A percentile compares a stretch with the other conserved stretches of the same genome.
Evolutionary conservation across 1,139 yeast species (phyloP).

Genomic region (Candida tunisiensis): DNA sequence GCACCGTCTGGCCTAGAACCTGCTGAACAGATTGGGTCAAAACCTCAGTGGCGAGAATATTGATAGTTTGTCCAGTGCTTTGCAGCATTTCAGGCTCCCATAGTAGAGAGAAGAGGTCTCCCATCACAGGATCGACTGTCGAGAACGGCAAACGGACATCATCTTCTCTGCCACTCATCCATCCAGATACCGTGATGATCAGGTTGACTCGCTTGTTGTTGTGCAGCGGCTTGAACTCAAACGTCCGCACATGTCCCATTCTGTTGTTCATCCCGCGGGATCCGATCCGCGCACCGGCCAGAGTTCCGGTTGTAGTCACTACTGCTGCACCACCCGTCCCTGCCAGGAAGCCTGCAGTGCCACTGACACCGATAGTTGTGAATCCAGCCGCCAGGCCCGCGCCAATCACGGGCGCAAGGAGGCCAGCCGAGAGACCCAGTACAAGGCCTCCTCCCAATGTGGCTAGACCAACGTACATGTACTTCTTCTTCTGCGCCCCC

Average conservation of each 20-base stretch:
- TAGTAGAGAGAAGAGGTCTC: conserved; percentile 75
- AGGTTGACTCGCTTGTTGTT: conserved; percentile 79
- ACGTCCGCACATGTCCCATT: conserved; percentile 83
- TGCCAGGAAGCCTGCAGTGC: conserved; percentile 82
- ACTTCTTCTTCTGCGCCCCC: conserved; percentile 44
- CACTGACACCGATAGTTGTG: conserved; percentile 84
- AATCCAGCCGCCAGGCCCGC: conserved; percentile 97
- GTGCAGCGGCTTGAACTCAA: conserved; percentile 85
- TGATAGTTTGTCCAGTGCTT: conserved; percentile 92
- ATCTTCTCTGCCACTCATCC: conserved; percentile 95
- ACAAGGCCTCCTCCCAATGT: conserved; percentile 96
- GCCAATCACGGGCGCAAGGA: conserved; percentile 94
- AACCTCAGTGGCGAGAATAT: conserved; percentile 86
- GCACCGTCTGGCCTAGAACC: conserved; percentile 78
- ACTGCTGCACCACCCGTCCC: conserved; percentile 96
- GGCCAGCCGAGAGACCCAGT: conserved; percentile 86
- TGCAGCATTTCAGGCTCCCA: conserved; percentile 99
- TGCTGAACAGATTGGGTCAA: conserved; percentile 89
- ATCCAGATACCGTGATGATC: conserved; percentile 86
- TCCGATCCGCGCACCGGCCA: conserved; percentile 85
- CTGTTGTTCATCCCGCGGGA: conserved; percentile 70
- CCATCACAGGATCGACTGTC: conserved; percentile 95
- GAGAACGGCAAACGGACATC: conserved; percentile 94
- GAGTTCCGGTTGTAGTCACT: conserved; percentile 83
- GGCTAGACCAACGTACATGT: conserved; percentile 85